Conservation (phyloP, 768 basidiomycete species). For the Trichaptum fuscoviolaceum region DNA sequence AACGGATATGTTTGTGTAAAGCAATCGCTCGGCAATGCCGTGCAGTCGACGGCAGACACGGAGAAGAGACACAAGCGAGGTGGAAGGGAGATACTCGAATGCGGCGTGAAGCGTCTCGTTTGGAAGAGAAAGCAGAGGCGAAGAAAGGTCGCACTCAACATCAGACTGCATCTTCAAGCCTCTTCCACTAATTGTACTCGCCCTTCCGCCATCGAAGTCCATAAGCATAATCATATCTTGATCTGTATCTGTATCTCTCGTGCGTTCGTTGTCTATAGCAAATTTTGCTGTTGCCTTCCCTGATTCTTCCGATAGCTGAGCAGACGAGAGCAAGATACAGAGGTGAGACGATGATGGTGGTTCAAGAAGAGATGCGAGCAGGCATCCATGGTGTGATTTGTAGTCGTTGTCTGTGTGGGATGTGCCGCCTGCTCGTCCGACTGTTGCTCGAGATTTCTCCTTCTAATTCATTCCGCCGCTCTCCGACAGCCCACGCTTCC, state of each 20-base stretch:
- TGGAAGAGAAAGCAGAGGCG: slow-evolving; percentile 28
- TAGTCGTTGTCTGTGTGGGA: neutral
- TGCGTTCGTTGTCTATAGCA: neutral
- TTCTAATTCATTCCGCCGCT: slow-evolving; percentile 1
- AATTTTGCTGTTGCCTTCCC: neutral
- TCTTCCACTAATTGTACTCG: neutral
- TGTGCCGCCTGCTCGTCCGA: neutral
- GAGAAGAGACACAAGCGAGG: slow-evolving; percentile 34
- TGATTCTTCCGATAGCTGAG: neutral
- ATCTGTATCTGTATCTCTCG: neutral
- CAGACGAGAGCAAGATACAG: neutral
- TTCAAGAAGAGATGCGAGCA: neutral
- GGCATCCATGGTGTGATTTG: neutral
- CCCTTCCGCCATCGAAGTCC: neutral
- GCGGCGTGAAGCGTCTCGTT: slow-evolving; percentile 53
- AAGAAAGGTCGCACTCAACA: neutral
- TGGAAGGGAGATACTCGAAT: slow-evolving; percentile 29
- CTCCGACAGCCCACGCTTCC: neutral
- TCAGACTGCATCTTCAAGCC: neutral
- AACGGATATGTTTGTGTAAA: slow-evolving; percentile 50
- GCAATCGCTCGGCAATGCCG: slow-evolving; percentile 52
- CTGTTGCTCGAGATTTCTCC: slow-evolving; percentile 1
- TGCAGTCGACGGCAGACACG: slow-evolving; percentile 38
- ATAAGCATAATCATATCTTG: neutral
- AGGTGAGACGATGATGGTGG: neutral